A percentile compares a stretch with the other conserved stretches of the same genome.
Evolutionary conservation across 208 protist species (phyloP).

Genomic region (Blechomonas ayalai): DNA sequence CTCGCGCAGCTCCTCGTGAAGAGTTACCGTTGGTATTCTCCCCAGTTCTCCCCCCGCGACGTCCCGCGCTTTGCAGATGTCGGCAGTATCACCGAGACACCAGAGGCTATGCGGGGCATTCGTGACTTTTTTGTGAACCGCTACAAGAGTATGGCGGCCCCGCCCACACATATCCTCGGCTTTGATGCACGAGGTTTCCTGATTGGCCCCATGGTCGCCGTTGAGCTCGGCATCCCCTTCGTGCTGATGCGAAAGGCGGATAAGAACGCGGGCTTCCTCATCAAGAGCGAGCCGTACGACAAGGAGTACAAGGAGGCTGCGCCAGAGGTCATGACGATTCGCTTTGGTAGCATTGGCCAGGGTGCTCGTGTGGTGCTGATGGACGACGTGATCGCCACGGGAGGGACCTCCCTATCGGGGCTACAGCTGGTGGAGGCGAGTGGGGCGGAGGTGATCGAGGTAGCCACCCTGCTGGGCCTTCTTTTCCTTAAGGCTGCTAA

Average conservation of each 20-base stretch:
- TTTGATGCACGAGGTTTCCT: conserved; percentile 90
- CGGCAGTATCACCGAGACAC: conserved; percentile 77
- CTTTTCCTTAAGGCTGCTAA: conserved; percentile 57
- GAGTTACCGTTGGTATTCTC: conserved; percentile 84
- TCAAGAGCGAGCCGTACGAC: conserved; percentile 79
- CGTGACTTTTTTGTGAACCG: conserved; percentile 79
- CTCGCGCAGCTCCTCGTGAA: conserved; percentile 39
- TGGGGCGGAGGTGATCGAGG: conserved; percentile 63
- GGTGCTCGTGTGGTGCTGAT: conserved; percentile 83
- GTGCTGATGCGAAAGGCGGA: conserved; percentile 88
- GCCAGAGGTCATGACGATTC: conserved; percentile 81
- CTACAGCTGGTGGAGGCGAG: conserved; percentile 81
- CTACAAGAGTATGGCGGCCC: conserved; percentile 52
- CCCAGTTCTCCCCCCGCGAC: conserved; percentile 81
- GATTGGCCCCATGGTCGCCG: conserved; percentile 81
- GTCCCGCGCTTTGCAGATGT: conserved; percentile 88
- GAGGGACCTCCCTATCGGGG: conserved; percentile 84
- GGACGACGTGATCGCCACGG: conserved; percentile 90
- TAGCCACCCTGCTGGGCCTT: conserved; percentile 48
- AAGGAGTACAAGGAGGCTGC: conserved; percentile 88
- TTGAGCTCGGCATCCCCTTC: conserved; percentile 83
- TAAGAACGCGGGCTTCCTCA: conserved; percentile 82
- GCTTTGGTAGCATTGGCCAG: conserved; percentile 57
- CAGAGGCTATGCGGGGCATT: conserved; percentile 57
- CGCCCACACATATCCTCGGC: conserved; percentile 76